A percentile compares a stretch with the other conserved stretches of the same genome.
Conservation (phyloP, 352 stramenopile genomes). For the Pythium sukuiense region DNA sequence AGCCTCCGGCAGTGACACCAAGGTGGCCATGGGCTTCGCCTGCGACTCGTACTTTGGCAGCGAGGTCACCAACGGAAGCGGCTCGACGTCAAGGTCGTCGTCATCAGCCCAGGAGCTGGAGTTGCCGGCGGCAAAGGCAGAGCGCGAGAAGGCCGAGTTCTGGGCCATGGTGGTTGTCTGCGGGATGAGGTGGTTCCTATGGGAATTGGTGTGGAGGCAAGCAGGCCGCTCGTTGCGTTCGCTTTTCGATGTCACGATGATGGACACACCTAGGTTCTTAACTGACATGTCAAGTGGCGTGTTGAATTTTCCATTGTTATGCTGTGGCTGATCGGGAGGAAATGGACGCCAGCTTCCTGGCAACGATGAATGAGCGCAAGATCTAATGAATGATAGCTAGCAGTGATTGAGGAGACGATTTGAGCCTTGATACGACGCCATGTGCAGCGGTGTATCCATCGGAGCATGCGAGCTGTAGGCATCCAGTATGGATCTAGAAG, state of each 20-base stretch:
- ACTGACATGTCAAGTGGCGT: neutral
- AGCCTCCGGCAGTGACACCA: slow-evolving; percentile 3
- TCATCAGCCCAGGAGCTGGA: slow-evolving; percentile 82
- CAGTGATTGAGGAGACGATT: too few species aligned
- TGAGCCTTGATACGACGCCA: too few species aligned
- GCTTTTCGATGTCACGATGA: slow-evolving; percentile 23
- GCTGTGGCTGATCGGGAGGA: too few species aligned
- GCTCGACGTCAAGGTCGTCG: slow-evolving; percentile 62
- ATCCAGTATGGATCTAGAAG: neutral
- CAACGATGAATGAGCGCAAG: neutral
- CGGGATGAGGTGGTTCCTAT: neutral
- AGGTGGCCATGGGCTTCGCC: neutral
- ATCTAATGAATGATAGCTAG: too few species aligned
- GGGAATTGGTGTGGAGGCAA: slow-evolving; percentile 1
- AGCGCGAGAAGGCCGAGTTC: slow-evolving; percentile 34
- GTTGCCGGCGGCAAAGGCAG: slow-evolving; percentile 45
- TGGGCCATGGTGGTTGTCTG: slow-evolving; percentile 41
- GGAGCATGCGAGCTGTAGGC: neutral
- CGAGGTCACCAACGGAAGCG: slow-evolving; percentile 32
- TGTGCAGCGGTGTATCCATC: neutral
- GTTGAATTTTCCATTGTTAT: neutral
- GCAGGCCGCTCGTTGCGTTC: slow-evolving; percentile 8
- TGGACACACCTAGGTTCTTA: slow-evolving; percentile 28
- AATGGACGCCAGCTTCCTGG: neutral
- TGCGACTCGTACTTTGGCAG: slow-evolving; percentile 40